Base-by-base conservation (phyloP, 2,329 filamentous ascomycete genomes). In the Verticillium klebahnii region DNA sequence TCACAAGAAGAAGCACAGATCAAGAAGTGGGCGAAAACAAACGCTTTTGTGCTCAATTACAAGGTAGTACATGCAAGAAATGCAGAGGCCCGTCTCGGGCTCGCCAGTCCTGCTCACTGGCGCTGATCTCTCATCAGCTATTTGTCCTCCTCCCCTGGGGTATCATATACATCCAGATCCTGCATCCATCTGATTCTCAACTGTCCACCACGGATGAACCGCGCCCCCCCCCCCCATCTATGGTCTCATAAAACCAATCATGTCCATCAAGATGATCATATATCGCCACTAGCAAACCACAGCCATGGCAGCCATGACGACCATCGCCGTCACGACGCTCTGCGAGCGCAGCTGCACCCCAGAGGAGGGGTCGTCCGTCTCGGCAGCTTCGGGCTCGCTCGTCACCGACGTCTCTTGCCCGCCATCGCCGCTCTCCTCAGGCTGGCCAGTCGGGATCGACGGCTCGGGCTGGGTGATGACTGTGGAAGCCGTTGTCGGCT, bases 111-210 rank as follows among this genome's bases (percentile, higher is more conserved):
- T 58, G 56, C 56, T 25, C 11, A n/a, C 56, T 40, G 23, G 36
- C 19, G 23, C 32, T 36, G 56, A 29, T 34, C 36, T 45, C 23
- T n/a, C 34, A 19, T n/a, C 56, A 39, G 36, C 19, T 14, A 32
- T 31, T 17, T 32, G 4, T 23, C 8, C 15, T 59, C 57, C 17
- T 50, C 57, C 32, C n/a, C n/a, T 54, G 29, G 58, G 58, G 58
- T 59, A 59, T 59, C 58, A 59, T 59, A 54, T 59, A 54, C 58
- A 29, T 58, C 37, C 57, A 58, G 31, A 45, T 31, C 56, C n/a
- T 56, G n/a, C 54, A 29, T 56, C 29, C 54, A 25, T 56, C 14
- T n/a, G n/a, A 2, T n/a, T 9, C 25, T 32, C 17, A 23, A 23
- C 54, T 34, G 9, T 19, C n/a, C 12, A 55, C 14, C 14, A 55